Percentiles rank a stretch among this genome's conserved stretches.
These are phyloP conservation scores for Geum urbanum DNA, from an alignment of 306 rosid genomes.

Conservation along the genomic window DNA sequence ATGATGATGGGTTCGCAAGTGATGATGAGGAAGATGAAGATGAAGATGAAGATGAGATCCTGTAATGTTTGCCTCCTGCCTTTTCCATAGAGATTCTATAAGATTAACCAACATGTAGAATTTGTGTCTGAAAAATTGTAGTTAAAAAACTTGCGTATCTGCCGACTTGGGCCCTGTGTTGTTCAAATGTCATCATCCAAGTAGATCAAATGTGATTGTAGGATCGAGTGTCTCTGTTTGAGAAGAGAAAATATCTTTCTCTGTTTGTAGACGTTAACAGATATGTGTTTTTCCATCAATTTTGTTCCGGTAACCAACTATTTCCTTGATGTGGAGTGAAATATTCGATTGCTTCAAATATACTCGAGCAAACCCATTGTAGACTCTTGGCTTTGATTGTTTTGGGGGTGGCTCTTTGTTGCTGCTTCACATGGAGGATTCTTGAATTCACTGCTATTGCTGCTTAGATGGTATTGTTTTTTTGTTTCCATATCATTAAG, in stretches of 20 bases:
- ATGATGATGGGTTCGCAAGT: conserved; percentile 32
- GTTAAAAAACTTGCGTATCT: neutral
- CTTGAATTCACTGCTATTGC: neutral
- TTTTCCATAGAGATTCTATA: neutral
- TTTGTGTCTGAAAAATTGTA: neutral
- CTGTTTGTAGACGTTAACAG: neutral
- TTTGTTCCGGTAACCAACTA: neutral
- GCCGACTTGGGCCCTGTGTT: neutral
- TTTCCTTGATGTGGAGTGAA: neutral
- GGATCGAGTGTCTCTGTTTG: neutral
- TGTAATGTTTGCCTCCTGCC: conserved; percentile 16
- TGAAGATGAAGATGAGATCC: conserved; percentile 29
- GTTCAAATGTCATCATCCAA: neutral
- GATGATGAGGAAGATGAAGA: conserved; percentile 23
- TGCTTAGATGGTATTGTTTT: neutral
- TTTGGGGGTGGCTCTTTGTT: too few species aligned
- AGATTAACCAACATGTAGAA: neutral
- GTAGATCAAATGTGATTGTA: neutral
- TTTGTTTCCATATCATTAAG: neutral
- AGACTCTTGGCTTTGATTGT: too few species aligned
- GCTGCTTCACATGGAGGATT: neutral
- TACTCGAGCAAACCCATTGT: neutral
- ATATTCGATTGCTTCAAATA: neutral
- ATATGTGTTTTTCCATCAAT: neutral
- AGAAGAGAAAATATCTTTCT: neutral